Conservation (phyloP, 768 basidiomycete species). For the Punctularia strigosozonata region DNA sequence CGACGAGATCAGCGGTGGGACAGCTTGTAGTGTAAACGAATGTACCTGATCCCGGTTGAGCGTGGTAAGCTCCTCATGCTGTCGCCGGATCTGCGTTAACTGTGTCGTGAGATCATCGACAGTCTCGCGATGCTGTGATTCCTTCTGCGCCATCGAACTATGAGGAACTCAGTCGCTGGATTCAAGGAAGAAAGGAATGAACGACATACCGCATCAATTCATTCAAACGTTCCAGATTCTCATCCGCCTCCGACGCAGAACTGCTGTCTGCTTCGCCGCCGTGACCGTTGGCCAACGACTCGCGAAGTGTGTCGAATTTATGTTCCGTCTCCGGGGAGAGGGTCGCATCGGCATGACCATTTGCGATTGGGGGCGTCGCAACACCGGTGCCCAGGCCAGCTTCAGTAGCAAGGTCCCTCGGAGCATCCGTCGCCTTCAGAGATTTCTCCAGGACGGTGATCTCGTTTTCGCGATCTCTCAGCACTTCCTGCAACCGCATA, state of each 20-base stretch:
- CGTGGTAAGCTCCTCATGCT: constrained; percentile 71
- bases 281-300: constrained; percentile 42
- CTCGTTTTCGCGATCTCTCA: constrained; percentile 88
- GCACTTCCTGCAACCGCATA: constrained; percentile 86
- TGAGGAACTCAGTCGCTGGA: constrained; percentile 4
- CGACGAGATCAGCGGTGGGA: not conserved
- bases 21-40: constrained; percentile 3
- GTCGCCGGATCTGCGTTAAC: constrained; percentile 56
- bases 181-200: constrained; percentile 5
- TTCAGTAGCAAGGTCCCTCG: too few relatives aligned
- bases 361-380: not conserved
- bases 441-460: constrained; percentile 61
- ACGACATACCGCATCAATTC: constrained; percentile 80
- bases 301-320: constrained; percentile 65
- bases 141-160: constrained; percentile 97
- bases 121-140: constrained; percentile 74
- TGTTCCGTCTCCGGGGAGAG: constrained; percentile 64
- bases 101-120: constrained; percentile 64
- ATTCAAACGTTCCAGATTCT: constrained; percentile 70
- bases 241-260: constrained; percentile 42
- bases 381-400: too few relatives aligned
- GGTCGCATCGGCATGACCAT: constrained; percentile 13
- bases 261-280: constrained; percentile 12
- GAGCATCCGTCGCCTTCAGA: constrained; percentile 26
- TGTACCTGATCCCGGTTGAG: constrained; percentile 78